Evolutionary conservation across 1,139 yeast genomes (phyloP).

Genomic region (Nadsonia starkeyi-henricii): DNA sequence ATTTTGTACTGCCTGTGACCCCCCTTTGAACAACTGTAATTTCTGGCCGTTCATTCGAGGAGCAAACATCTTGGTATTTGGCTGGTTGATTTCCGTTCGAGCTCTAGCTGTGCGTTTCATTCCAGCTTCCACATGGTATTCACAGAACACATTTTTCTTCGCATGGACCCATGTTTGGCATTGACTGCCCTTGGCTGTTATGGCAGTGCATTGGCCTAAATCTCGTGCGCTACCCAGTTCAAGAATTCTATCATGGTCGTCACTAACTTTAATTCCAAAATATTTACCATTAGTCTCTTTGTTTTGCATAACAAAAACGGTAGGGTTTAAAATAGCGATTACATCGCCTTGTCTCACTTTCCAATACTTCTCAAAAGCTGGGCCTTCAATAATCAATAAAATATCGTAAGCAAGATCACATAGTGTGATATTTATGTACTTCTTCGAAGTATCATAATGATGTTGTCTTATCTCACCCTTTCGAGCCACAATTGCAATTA

Average conservation of each 20-base stretch:
- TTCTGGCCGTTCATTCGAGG: conserved; percentile 21
- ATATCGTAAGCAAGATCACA: conserved; percentile 54
- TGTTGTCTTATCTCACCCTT: conserved; percentile 41
- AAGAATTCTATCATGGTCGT: conserved; percentile 37
- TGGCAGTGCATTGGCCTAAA: conserved; percentile 52
- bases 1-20: conserved; percentile 22
- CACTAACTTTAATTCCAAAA: conserved; percentile 47
- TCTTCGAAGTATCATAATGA: conserved; percentile 25
- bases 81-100: conserved; percentile 55
- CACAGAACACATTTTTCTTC: conserved; percentile 43
- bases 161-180: conserved; percentile 53
- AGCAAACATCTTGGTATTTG: conserved; percentile 16
- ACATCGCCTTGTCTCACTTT: conserved; percentile 62
- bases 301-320: conserved; percentile 31
- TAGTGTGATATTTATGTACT: conserved; percentile 46
- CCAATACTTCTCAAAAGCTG: conserved; percentile 58
- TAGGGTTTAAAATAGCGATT: conserved; percentile 64
- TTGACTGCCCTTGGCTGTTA: conserved; percentile 30
- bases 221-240: conserved; percentile 66
- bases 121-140: conserved; percentile 52
- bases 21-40: conserved; percentile 22
- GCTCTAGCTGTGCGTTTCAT: conserved; percentile 26
- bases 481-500: conserved; percentile 48
- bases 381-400: conserved; percentile 50
- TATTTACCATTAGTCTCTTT: conserved; percentile 14